Evolutionary conservation across 75 land plant genomes (phyloP).

Genomic region (Picea sitchensis): DNA sequence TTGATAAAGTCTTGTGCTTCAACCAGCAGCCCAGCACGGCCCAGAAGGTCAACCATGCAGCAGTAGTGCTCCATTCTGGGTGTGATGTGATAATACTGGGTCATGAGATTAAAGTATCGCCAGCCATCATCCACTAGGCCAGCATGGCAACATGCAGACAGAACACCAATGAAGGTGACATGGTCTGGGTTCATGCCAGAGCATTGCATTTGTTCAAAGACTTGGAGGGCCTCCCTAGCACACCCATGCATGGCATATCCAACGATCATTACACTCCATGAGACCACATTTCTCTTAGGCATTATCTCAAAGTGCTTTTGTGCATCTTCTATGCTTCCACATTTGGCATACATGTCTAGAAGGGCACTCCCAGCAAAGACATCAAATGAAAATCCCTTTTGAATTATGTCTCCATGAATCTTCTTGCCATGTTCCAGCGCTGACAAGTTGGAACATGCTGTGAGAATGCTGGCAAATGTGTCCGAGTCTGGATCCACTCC

Average conservation of each 20-base stretch:
- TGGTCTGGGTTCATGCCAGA: slow-evolving; percentile 20
- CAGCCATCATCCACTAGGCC: slow-evolving; percentile 13
- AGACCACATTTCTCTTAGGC: neutral
- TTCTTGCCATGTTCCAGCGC: slow-evolving; percentile 23
- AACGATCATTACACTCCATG: slow-evolving; percentile 20
- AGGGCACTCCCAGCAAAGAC: slow-evolving; percentile 16
- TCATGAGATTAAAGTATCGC: neutral
- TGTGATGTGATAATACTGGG: neutral
- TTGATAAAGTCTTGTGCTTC: slow-evolving; percentile 1
- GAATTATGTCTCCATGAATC: slow-evolving; percentile 14
- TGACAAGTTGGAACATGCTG: slow-evolving; percentile 15
- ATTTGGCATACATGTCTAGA: slow-evolving; percentile 18
- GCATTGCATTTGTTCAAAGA: neutral
- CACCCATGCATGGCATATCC: slow-evolving; percentile 10
- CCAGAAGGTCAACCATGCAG: slow-evolving; percentile 16
- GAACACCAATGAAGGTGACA: slow-evolving; percentile 25
- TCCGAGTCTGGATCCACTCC: slow-evolving; percentile 18
- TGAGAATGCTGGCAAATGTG: slow-evolving; percentile 23
- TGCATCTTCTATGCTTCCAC: slow-evolving; percentile 6
- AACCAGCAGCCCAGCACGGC: slow-evolving; percentile 11
- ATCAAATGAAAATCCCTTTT: slow-evolving; percentile 11
- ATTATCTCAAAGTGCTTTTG: slow-evolving; percentile 12
- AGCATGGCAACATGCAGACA: slow-evolving; percentile 24
- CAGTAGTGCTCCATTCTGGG: slow-evolving; percentile 10
- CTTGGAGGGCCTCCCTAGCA: slow-evolving; percentile 20